Conservation (phyloP, 441 rosid species). For the Bocquillonia castaneifolia region DNA sequence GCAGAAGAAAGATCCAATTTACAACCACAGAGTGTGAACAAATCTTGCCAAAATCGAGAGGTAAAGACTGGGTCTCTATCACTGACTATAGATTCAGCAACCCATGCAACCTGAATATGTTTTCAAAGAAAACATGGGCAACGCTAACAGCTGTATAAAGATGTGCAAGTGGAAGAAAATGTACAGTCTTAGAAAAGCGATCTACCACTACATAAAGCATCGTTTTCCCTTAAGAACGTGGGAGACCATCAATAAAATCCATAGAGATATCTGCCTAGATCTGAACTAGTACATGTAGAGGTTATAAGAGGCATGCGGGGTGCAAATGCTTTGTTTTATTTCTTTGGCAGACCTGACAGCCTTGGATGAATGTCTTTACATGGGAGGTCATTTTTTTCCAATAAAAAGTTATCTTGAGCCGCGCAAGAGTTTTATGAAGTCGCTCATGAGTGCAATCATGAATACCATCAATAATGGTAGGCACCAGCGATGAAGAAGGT, state of each 20-base stretch:
- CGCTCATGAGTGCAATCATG: too few species aligned
- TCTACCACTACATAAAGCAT: neutral
- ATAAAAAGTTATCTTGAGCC: too few species aligned
- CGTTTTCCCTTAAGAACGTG: neutral
- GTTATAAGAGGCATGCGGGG: neutral
- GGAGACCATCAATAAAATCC: conserved; percentile 1
- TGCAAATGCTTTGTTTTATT: neutral
- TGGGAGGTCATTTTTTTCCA: neutral
- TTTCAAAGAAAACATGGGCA: neutral
- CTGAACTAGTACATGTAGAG: neutral
- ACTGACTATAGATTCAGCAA: neutral
- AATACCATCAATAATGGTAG: too few species aligned
- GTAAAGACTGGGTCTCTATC: neutral
- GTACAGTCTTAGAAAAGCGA: neutral
- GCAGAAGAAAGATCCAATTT: neutral
- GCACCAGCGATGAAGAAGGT: too few species aligned
- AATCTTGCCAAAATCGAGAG: neutral
- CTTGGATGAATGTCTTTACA: neutral
- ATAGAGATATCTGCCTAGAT: neutral
- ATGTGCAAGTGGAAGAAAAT: neutral
- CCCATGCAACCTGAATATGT: neutral
- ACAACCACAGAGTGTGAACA: neutral
- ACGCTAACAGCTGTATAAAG: neutral
- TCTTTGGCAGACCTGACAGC: neutral
- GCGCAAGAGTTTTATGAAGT: too few species aligned